Base-by-base conservation (phyloP, 2,329 filamentous ascomycete species). In the Diaporthe velutina region DNA sequence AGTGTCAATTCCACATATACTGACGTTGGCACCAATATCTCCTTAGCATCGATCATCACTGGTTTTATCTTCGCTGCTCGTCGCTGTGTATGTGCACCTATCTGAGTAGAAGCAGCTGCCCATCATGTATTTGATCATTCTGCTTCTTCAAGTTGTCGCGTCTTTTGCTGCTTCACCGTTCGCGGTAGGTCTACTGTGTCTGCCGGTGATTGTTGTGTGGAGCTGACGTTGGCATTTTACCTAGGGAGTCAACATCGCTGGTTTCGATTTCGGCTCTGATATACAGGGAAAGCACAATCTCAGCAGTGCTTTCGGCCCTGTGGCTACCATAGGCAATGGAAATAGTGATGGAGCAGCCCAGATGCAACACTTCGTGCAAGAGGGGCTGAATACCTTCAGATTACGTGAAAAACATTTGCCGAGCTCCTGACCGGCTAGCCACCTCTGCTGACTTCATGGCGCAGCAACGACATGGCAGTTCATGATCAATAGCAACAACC, bases 331-430 rank as follows among this genome's bases (percentile, higher is more conserved):
- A 5, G 80, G 80, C 50, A 70, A 71, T 25, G 52, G 80, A 57
- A 17, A 79, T 33, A 17, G 71, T n/a, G 77, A 83, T 73, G 88
- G 87, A 15, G 81, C 83, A 4, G 86, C 81, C 0, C 89, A 91
- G 78, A 91, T 92, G 87, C 83, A 87, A 55, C 89, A 91, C 78
- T 92, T 91, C 78, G 84, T 86, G 58, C 83, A 89, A 73, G 86
- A 89, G 77, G 84, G 85, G 72, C 84, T 91, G 70, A 91, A 91
- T 78, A 85, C 88, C 48, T 91, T 91, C 81, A 82, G 86, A 48
- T 73, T 83, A 70, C 77, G 89, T 1, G 86, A 67, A 35, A 13
- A 13, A 22, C 19, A 60, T 9, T 35, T 25, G 2, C 42, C n/a
- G 15, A 19, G 9, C 33, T 30, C 64, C 30, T 15, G 12, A 19